Evolutionary conservation across 2,329 filamentous ascomycete species (phyloP).

Genomic region (Nemania sp.): DNA sequence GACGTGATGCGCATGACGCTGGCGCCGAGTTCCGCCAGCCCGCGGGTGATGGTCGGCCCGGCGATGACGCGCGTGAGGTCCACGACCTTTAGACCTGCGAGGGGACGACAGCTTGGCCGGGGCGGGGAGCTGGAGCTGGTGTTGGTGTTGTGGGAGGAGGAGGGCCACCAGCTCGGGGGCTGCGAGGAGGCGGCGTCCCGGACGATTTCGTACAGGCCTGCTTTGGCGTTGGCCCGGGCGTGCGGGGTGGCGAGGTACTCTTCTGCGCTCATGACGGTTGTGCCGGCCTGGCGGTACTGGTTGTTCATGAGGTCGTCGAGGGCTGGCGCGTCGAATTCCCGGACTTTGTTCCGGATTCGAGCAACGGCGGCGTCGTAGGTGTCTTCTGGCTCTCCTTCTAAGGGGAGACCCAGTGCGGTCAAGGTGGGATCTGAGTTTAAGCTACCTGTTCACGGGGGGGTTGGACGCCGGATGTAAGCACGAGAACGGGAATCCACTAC

Average conservation of each 20-base stretch:
- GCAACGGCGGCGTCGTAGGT: conserved; percentile 12
- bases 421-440: conserved; percentile 16
- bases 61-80: conserved; percentile 54
- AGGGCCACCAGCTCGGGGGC: conserved; percentile 47
- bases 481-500: too few relatives aligned
- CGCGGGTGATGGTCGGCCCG: conserved; percentile 47
- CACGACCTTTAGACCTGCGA: conserved; percentile 52
- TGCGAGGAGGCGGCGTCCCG: conserved; percentile 31
- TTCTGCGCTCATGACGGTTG: conserved; percentile 9
- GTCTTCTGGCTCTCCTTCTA: conserved; percentile 8
- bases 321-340: conserved; percentile 6
- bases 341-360: conserved; percentile 3
- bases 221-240: conserved; percentile 3
- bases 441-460: not conserved
- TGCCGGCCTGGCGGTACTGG: conserved; percentile 15
- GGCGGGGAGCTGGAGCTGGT: too few relatives aligned
- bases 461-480: not conserved
- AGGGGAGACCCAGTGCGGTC: conserved; percentile 13
- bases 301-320: conserved; percentile 20
- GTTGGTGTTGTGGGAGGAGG: conserved; percentile 40
- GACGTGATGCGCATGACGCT: conserved; percentile 50
- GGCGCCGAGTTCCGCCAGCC: conserved; percentile 43
- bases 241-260: conserved; percentile 20
- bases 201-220: conserved; percentile 19
- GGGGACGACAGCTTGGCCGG: too few relatives aligned